These are phyloP conservation scores for Mycena haematopus DNA, from an alignment of 768 basidiomycete genomes.

Conservation along the genomic window DNA sequence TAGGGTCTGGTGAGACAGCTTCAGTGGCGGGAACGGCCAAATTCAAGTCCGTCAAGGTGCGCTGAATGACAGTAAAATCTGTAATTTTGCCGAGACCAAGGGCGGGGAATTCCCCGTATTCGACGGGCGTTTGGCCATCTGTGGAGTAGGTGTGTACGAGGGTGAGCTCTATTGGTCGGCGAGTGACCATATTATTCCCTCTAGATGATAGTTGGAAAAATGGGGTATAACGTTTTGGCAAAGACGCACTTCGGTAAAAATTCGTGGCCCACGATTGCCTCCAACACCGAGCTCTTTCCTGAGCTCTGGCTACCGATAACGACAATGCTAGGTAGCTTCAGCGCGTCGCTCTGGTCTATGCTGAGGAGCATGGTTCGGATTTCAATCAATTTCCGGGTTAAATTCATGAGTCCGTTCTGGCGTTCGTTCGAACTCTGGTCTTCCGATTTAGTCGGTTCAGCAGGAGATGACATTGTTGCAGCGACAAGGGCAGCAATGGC, in stretches of 20 bases:
- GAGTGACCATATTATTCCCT: constrained; percentile 99
- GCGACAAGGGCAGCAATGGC: constrained; percentile 78
- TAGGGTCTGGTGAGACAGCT: constrained; percentile 93
- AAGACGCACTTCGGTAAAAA: constrained; percentile 92
- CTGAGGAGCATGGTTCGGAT: constrained; percentile 93
- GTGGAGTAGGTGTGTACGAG: constrained; percentile 86
- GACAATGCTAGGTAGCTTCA: constrained; percentile 96
- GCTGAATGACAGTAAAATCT: constrained; percentile 91
- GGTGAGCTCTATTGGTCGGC: constrained; percentile 96
- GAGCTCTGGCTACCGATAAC: constrained; percentile 99
- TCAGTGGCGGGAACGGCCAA: constrained; percentile 89
- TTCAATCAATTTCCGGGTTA: constrained; percentile 95
- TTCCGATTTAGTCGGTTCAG: constrained; percentile 56
- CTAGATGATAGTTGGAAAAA: constrained; percentile 47
- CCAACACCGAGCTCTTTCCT: constrained; percentile 96
- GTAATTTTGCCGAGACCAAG: constrained; percentile 89
- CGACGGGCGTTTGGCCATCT: constrained; percentile 61
- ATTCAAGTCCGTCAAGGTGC: constrained; percentile 93
- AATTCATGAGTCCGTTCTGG: constrained; percentile 88
- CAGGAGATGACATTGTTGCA: constrained; percentile 79
- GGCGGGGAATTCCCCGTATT: constrained; percentile 95
- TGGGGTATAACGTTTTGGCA: constrained; percentile 3
- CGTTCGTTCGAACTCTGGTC: constrained; percentile 49
- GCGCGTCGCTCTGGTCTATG: constrained; percentile 93
- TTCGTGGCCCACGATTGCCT: constrained; percentile 97